Evolutionary conservation across 2,329 filamentous ascomycete species (phyloP), one percentile per base, ranked within the genome.

Genomic region (Paracoccidioides brasiliensis): DNA sequence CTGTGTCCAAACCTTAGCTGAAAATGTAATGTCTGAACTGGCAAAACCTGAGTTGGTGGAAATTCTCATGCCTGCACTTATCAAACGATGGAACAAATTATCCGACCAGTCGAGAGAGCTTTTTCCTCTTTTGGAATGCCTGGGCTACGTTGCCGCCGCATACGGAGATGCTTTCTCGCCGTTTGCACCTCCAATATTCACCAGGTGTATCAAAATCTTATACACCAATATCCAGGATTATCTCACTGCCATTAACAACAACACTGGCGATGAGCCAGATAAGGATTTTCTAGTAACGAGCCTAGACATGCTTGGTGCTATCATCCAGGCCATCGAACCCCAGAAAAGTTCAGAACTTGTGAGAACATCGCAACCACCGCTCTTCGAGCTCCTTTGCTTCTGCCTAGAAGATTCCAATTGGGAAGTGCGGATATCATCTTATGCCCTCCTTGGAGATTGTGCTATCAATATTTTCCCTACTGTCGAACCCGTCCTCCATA

Each of bases 251-350:
- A 79, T 79, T 45, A 81, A 80, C 62, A 87, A 91, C 66, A 75
- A 80, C 4, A 75, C 76, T 7, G 72, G 87, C 42, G 90, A 96
- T 56, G 77, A 81, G 52, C 91, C 93, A 0, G 90, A 97, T 71
- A 96, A 96, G 75, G 93, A 98, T 72, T 98, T 97, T 73, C 76
- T 97, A 58, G 86, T 98, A 50, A 97, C 93, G 35, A 95, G 90
- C 65, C 78, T 98, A 57, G 93, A 98, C 68, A 82, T 98, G 12
- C 75, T 98, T 55, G 95, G 90, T 67, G 86, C 90, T 32, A 88
- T 97, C 62, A 87, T 98, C 55, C 93, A 98, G 69, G 90, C 90
- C 1, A 80, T 98, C 6, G 83, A 88, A 50, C 76, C 80, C 51
- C 73, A 80, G 49, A 85, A 88, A 72, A 87, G 88, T 55, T 78